Evolutionary conservation across 257 asterid genomes (phyloP), one percentile per base, ranked within the genome.

Genomic region (Capsicum chinense): DNA sequence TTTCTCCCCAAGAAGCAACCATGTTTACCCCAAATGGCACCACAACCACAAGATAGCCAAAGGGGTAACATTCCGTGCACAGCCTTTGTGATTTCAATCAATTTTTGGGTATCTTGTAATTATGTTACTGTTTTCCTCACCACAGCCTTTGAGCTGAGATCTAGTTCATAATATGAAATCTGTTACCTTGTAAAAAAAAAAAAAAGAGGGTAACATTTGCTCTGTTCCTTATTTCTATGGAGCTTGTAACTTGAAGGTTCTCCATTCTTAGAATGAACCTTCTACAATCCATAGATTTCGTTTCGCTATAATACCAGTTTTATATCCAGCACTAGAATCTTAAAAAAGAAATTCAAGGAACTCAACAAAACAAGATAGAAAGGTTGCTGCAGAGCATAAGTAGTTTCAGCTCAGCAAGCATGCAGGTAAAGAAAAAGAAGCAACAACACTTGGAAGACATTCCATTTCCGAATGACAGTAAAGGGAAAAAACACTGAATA

Each of bases 31-130:
- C n/a, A 33, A 48, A 33, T 33, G 73, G 48, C 6, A 66, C 48
- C 73, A 66, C 48, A 66, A 66, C 73, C 73, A 66, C 48, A 66
- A 66, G n/a, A 33, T 33, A 66, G 73, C 5, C 42, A 66, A 66
- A 33, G 73, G 17, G 11, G 73, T 13, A 9, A 12, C 73, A 12
- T 6, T 66, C 48, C 3, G 10, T 33, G 73, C 48, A 15, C 2
- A 14, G 5, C 57, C 62, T 56, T 56, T 56, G 17, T 5, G 19
- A 16, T 56, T 56, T 14, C 62, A 14, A 8, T 56, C 62, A 56
- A 16, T 56, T 14, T 5, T 15, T 56, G 62, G n/a, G 62, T 15
- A 19, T 56, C 62, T 15, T 56, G 62, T 15, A 56, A 56, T 19
- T 15, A 56, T 56, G 62, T 56, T 56, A 19, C 7, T 56, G 19